Evolutionary conservation across 116 monocot species (phyloP), one percentile per base, ranked within the genome.

Genomic region (Posidonia oceanica): DNA sequence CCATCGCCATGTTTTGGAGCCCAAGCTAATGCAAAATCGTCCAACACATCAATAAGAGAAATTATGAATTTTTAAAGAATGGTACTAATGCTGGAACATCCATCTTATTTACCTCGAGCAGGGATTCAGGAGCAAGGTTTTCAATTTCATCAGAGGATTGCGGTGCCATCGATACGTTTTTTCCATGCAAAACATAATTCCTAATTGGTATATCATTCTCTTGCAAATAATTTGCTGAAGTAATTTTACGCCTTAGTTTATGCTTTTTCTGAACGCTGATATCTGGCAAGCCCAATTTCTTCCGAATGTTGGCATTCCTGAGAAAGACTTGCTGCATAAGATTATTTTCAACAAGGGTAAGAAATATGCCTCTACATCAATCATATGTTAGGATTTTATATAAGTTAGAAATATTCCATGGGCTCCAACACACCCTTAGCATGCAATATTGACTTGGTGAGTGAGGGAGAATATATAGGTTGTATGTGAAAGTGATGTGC

Each of bases 311-410:
- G 39, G 83, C 56, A 75, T 82, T 83, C 77, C 71, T 85, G 29
- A 94, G 71, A 71, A 73, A 76, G 37, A 94, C 76, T 78, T 78
- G 83, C 94, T 94, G 90, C 84, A 79, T 57, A 58, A 52, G 15
- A 13, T 68, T 20, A 53, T 68, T 67, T 67, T 68, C 67, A 68
- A 74, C 7, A 41, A 61, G 44, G 42, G 67, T 56, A 14, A 15
- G 16, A 41, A 37, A 29, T 17, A 40, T 29, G 51, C 7, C 44
- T 67, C 39, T 16, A 17, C 64, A 64, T n/a, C 39, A 64, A 67
- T 48, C 52, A 68, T 36, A 29, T 71, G 14, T 21, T 18, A 66
- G 20, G 15, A 21, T 2, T 44, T 66, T 41, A 40, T 20, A 0
- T 18, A 61, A 61, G 36, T 66, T 66, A 20, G 42, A 66, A 10